Evolutionary conservation across 345 rosid genomes (phyloP).

Genomic region (Populus tremula): DNA sequence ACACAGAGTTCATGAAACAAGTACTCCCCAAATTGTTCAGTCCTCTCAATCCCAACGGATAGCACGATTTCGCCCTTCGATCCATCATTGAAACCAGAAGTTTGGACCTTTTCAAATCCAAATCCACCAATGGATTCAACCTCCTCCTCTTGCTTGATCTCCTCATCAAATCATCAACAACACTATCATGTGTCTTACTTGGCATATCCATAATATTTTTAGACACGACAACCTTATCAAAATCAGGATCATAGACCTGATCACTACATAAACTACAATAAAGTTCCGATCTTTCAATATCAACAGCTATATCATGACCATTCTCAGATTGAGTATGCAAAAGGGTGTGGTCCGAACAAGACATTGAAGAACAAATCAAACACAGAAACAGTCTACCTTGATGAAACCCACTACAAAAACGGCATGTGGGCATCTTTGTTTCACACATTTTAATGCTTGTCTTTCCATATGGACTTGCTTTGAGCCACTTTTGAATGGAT

Average conservation of each 20-base stretch:
- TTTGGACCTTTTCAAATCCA: slow-evolving; percentile 52
- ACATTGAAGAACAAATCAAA: slow-evolving; percentile 22
- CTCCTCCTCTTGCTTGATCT: slow-evolving; percentile 33
- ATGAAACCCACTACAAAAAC: slow-evolving; percentile 45
- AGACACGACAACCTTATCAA: slow-evolving; percentile 27
- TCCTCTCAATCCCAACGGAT: slow-evolving; percentile 31
- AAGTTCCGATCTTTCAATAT: slow-evolving; percentile 33
- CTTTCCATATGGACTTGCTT: slow-evolving; percentile 46
- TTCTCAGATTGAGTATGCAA: slow-evolving; percentile 18
- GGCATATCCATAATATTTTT: slow-evolving; percentile 24
- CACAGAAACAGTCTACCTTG: slow-evolving; percentile 33
- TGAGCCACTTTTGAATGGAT: slow-evolving; percentile 46
- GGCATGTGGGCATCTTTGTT: slow-evolving; percentile 55
- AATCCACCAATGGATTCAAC: slow-evolving; percentile 34
- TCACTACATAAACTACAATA: slow-evolving; percentile 26
- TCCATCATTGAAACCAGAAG: slow-evolving; percentile 21
- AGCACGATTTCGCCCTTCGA: slow-evolving; percentile 30
- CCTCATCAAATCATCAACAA: slow-evolving; percentile 13
- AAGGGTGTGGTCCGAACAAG: slow-evolving; percentile 19
- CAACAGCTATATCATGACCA: slow-evolving; percentile 27
- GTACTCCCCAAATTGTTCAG: slow-evolving; percentile 33
- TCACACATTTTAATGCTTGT: slow-evolving; percentile 38
- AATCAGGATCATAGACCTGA: slow-evolving; percentile 35
- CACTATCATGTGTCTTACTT: background rate
- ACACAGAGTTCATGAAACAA: slow-evolving; percentile 34